Evolutionary conservation across 352 stramenopile species (phyloP).

Genomic region (Pelagophyceae sp.): DNA sequence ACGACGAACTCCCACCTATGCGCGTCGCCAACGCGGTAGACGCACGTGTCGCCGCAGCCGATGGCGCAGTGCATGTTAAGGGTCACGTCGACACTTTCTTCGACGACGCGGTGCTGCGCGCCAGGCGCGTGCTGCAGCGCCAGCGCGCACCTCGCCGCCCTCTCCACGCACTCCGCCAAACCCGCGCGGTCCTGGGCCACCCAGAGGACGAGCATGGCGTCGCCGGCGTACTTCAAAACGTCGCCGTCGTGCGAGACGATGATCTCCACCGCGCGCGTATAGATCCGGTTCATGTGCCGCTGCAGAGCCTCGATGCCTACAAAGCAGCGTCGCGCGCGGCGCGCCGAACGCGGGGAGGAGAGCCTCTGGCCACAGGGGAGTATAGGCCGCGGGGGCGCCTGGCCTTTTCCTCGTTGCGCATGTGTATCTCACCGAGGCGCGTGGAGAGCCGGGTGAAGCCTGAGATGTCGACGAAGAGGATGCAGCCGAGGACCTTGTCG

Average conservation of each 20-base stretch:
- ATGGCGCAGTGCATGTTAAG: slow-evolving; percentile 17
- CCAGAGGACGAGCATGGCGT: slow-evolving; percentile 48
- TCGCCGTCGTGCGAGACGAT: slow-evolving; percentile 41
- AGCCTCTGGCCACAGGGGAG: too few species aligned
- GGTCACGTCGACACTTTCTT: background rate
- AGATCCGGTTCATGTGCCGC: slow-evolving; percentile 7
- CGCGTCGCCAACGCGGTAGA: slow-evolving; percentile 18
- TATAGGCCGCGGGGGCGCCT: too few species aligned
- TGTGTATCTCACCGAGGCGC: background rate
- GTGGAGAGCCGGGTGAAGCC: slow-evolving; percentile 45
- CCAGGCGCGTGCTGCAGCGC: background rate
- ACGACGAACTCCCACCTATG: slow-evolving; percentile 34
- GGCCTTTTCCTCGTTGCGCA: too few species aligned
- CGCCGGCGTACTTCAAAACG: slow-evolving; percentile 52
- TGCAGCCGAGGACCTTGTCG: background rate
- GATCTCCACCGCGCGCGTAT: slow-evolving; percentile 34
- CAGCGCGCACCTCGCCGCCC: slow-evolving; percentile 21
- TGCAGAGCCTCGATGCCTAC: slow-evolving; percentile 5
- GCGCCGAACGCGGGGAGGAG: too few species aligned
- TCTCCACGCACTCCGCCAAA: background rate
- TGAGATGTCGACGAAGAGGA: slow-evolving; percentile 48
- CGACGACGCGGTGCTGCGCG: background rate
- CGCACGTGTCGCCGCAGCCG: slow-evolving; percentile 1
- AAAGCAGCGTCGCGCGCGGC: too few species aligned
- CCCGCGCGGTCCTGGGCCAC: background rate